Conservation (phyloP, 495 filamentous ascomycete genomes). For the Aspergillus bertholletiae region DNA sequence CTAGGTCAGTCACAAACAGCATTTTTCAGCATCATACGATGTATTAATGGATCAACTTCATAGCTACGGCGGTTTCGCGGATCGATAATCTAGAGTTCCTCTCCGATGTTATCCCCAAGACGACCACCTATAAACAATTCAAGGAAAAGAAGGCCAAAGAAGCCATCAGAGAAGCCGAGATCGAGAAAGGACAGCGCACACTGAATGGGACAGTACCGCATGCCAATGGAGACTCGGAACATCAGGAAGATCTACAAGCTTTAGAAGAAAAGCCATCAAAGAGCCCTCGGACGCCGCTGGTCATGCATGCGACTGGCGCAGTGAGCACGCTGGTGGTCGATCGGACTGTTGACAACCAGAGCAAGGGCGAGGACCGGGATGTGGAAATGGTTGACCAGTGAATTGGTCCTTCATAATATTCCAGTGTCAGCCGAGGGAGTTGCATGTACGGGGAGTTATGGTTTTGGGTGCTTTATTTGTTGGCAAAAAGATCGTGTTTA, state of each 20-base stretch:
- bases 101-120: slow-evolving; percentile 83
- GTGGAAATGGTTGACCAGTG: slow-evolving; percentile 43
- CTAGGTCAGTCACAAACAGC: slow-evolving; percentile 51
- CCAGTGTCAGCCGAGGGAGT: not conserved
- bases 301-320: slow-evolving; percentile 19
- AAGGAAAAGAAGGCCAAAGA: slow-evolving; percentile 61
- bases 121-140: slow-evolving; percentile 72
- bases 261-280: slow-evolving; percentile 21
- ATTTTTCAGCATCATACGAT: not conserved
- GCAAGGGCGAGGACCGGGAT: slow-evolving; percentile 21
- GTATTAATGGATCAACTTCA: slow-evolving; percentile 3
- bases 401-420: slow-evolving; percentile 14
- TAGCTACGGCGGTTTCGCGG: slow-evolving; percentile 81
- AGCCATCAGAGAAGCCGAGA: slow-evolving; percentile 34
- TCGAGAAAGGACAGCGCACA: slow-evolving; percentile 53
- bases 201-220: slow-evolving; percentile 37
- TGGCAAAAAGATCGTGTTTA: slow-evolving; percentile 10
- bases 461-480: slow-evolving; percentile 10
- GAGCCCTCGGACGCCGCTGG: slow-evolving; percentile 28
- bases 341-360: slow-evolving; percentile 24
- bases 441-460: slow-evolving; percentile 25
- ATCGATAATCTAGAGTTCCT: slow-evolving; percentile 96
- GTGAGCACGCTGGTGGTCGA: slow-evolving; percentile 40
- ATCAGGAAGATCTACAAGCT: slow-evolving; percentile 8
- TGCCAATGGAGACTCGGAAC: slow-evolving; percentile 28